A percentile compares a stretch with the other conserved stretches of the same genome.
phyloP scores from a whole-genome alignment of 176 grass and related monocot species.

The Avena eriantha region DNA sequence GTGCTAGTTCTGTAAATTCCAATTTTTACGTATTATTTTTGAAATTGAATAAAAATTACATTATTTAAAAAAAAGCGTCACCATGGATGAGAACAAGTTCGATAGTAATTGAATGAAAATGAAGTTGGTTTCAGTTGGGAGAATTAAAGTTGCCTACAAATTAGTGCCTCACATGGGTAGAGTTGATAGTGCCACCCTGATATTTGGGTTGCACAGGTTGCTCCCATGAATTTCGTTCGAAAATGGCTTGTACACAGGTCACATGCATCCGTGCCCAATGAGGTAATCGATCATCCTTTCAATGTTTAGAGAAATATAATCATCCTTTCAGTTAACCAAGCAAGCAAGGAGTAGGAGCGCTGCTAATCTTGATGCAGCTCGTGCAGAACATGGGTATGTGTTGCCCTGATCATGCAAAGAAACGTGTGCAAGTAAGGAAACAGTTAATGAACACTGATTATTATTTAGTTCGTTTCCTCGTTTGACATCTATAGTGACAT shows the following conservation, averaged over 20 bases:
- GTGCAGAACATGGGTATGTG: not conserved
- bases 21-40: too few species aligned
- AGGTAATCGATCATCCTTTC: not conserved
- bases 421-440: not conserved
- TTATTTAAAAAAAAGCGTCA: not conserved
- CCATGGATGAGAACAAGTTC: too few species aligned
- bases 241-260: conserved; percentile 20
- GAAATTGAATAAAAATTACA: too few species aligned
- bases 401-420: conserved; percentile 17
- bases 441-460: not conserved
- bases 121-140: not conserved
- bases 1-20: too few species aligned
- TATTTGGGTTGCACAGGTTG: not conserved
- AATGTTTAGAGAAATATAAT: too few species aligned
- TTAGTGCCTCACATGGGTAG: conserved; percentile 2
- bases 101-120: not conserved
- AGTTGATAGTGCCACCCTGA: conserved; percentile 15
- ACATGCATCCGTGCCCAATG: conserved; percentile 13
- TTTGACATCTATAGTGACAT: not conserved
- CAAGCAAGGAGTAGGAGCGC: not conserved
- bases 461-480: not conserved
- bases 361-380: conserved; percentile 9
- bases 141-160: not conserved
- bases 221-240: conserved; percentile 26
- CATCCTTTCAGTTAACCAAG: not conserved